Base-by-base conservation (phyloP, 164 flowering plant genomes). In the Cinnamomum chago region DNA sequence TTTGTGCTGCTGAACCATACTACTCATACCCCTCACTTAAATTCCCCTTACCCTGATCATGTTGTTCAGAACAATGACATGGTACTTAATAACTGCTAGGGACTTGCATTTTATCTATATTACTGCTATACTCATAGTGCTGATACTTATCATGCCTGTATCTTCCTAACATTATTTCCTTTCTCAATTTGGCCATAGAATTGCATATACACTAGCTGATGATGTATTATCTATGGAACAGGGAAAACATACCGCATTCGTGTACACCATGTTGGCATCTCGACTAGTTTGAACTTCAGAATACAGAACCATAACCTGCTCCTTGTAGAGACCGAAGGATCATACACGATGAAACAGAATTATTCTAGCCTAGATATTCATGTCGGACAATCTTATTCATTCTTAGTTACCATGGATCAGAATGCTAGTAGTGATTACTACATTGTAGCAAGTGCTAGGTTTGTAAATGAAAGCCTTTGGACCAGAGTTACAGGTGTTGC, bases 331-430 rank as follows among this genome's bases (percentile, higher is more conserved):
- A 77, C 97, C 3, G 99, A 95, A 79, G 99, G 99, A 62, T 87
- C 97, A 50, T 96, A 96, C 70, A 96, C 99, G 50, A 90, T 90
- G 80, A 97, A 93, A 68, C 98, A 93, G 74, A 94, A 96, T 70
- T 92, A 90, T 69, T 88, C 97, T 70, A 94, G 88, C 87, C 81
- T 96, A 78, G 99, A 96, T 80, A 92, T 96, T 72, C 98, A 93
- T 76, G 99, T 92, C 35, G 99, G 99, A 58, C 99, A 96, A 72
- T 88, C 99, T n/a, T 96, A 89, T 85, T 91, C 99, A 10, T 96
- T 96, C 75, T 78, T 96, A 79, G 84, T 94, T n/a, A 91, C 98
- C 50, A 92, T 86, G 93, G 97, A 96, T 82, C 99, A 96, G 80
- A 91, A 94, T 84, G 97, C 97, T 60, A 92, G 96, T 78, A 71